These are phyloP conservation scores for slime mould (Dictyostelium discoideum) DNA, from an alignment of 78 protist species.

Conservation along the genomic window DNA sequence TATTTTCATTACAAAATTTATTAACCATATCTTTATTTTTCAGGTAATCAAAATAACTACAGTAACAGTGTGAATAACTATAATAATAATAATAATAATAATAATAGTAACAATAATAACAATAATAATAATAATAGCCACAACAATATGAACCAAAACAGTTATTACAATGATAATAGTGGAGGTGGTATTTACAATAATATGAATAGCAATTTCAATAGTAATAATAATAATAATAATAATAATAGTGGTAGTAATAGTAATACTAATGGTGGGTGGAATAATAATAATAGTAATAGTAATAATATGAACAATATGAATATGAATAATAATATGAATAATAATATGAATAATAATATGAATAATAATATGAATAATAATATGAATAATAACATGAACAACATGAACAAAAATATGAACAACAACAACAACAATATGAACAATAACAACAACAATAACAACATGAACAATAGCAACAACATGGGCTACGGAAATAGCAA, in stretches of 20 bases:
- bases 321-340: background rate
- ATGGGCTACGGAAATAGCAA: background rate
- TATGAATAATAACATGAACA: background rate
- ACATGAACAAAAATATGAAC: background rate
- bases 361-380: background rate
- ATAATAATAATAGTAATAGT: background rate
- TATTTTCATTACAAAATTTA: background rate
- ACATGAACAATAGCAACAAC: background rate
- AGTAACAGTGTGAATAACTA: constrained; percentile 11
- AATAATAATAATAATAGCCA: too few relatives aligned
- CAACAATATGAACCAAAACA: background rate
- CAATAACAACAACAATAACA: background rate
- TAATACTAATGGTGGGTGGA: background rate
- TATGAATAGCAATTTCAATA: background rate
- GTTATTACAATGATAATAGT: background rate
- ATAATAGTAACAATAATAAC: background rate
- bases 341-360: background rate
- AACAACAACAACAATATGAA: background rate
- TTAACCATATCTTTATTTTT: background rate
- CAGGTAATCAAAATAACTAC: constrained; percentile 13
- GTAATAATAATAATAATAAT: background rate
- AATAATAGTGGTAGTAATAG: too few relatives aligned
- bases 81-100: background rate
- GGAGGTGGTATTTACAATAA: background rate
- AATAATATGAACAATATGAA: background rate